Conservation (phyloP, 1,139 yeast genomes). For the Sugiyamaella sp. region DNA sequence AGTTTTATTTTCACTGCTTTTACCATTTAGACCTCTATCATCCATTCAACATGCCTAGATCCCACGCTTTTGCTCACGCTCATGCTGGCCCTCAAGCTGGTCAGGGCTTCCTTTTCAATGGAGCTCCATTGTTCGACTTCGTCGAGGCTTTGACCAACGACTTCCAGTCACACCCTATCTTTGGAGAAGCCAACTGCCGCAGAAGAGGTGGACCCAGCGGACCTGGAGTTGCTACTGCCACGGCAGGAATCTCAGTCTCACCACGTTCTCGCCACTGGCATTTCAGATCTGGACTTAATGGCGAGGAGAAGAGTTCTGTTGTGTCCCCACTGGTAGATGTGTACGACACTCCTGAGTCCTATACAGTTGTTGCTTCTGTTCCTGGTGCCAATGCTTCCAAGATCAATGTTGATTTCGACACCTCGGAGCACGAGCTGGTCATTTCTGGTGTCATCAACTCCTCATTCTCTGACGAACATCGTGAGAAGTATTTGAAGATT, state of each 20-base stretch:
- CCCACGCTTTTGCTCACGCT: neutral
- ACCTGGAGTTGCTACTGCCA: constrained; percentile 1
- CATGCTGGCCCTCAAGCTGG: neutral
- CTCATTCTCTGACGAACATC: constrained; percentile 21
- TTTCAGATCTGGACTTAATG: constrained; percentile 9
- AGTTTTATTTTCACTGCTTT: neutral
- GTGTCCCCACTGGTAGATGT: constrained; percentile 60
- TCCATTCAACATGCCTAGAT: neutral
- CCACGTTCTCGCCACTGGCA: constrained; percentile 14
- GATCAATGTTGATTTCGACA: constrained; percentile 59
- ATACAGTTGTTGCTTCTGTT: constrained; percentile 51
- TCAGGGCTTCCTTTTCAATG: neutral
- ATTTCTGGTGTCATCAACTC: constrained; percentile 25
- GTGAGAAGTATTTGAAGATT: constrained; percentile 23
- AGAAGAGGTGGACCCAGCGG: neutral
- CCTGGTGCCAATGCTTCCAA: constrained; percentile 58
- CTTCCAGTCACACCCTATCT: constrained; percentile 8
- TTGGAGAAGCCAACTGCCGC: neutral
- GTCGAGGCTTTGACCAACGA: constrained; percentile 17
- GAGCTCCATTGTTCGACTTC: constrained; percentile 15
- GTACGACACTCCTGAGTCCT: constrained; percentile 51
- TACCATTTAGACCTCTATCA: neutral
- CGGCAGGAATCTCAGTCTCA: constrained; percentile 21
- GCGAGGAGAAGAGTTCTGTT: constrained; percentile 46
- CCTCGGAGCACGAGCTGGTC: constrained; percentile 33